Evolutionary conservation across 2,329 filamentous ascomycete genomes (phyloP), one percentile per base, ranked within the genome.

Genomic region (Botryotinia convoluta): DNA sequence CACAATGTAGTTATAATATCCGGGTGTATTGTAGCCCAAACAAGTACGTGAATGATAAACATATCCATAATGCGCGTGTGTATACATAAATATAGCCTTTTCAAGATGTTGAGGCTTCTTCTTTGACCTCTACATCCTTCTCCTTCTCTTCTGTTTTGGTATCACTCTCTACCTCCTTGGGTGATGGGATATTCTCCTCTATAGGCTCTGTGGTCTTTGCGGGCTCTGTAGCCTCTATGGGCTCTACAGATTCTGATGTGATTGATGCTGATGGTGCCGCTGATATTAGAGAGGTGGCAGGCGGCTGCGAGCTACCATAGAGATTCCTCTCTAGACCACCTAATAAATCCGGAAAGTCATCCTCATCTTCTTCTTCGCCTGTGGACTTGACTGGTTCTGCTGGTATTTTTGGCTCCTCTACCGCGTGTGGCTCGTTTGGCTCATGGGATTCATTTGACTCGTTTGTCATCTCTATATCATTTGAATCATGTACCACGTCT

Each of bases 321-420:
- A 80, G 71, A 32, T 76, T 76, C 61, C 76, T 79, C 70, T 79
- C 78, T 35, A 80, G 62, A 22, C 78, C 75, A 20, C 79, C 78
- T 37, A 80, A 37, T 22, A 80, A 70, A 74, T 80, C 79, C 10
- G 76, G 74, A 74, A 77, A 76, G 73, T 75, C 76, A 44, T 77
- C 74, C 32, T 78, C 77, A 26, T 77, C 77, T 12, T 78, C 75
- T 32, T 78, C 76, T 39, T 35, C 48, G 18, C 7, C 22, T 37
- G 29, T 39, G 26, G 65, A 10, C 29, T 57, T 68, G 35, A 69
- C 48, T 39, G 35, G 59, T 29, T 44, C 73, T 20, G 51, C 51
- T 37, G n/a, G 45, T 22, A 12, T n/a, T 8, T n/a, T 29, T 61
- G 35, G 1, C 9, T 73, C 51, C 35, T 67, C 48, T 37, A 4